Conservation (phyloP, 768 basidiomycete species). For the Coprinopsis cinerea region DNA sequence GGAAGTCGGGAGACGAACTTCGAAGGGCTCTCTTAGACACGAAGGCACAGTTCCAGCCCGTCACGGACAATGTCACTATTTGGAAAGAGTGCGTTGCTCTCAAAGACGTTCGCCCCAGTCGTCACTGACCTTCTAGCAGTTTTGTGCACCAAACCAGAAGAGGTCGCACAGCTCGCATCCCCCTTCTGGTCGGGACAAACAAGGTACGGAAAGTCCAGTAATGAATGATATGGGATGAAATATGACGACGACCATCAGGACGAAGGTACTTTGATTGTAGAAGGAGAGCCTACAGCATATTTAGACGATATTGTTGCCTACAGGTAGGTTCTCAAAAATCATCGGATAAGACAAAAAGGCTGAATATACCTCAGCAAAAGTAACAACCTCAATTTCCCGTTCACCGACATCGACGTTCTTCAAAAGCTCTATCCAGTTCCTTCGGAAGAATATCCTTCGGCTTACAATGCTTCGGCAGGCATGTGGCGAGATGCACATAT, state of each 20-base stretch:
- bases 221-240: neutral
- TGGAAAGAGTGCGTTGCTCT: constrained; percentile 25
- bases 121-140: constrained; percentile 10
- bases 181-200: constrained; percentile 27
- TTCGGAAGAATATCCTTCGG: constrained; percentile 22
- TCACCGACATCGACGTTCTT: constrained; percentile 18
- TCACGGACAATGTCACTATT: constrained; percentile 27
- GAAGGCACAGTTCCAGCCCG: constrained; percentile 29
- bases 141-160: constrained; percentile 23
- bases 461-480: constrained; percentile 27
- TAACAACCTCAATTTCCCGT: constrained; percentile 30
- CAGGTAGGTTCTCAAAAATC: constrained; percentile 13
- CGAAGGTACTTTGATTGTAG: constrained; percentile 29
- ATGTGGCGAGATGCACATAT: constrained; percentile 32
- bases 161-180: constrained; percentile 25
- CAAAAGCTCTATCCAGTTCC: constrained; percentile 24
- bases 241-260: constrained; percentile 14
- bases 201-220: constrained; percentile 18
- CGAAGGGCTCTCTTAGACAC: constrained; percentile 20
- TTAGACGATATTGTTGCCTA: constrained; percentile 24
- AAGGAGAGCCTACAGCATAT: constrained; percentile 29
- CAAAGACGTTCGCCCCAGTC: neutral
- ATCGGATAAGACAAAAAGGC: neutral
- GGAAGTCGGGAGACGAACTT: constrained; percentile 21
- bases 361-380: constrained; percentile 17